Percentiles rank a stretch among this genome's conserved stretches.
Conservation (phyloP, 768 basidiomycete species). For the Hydnum rufescens region DNA sequence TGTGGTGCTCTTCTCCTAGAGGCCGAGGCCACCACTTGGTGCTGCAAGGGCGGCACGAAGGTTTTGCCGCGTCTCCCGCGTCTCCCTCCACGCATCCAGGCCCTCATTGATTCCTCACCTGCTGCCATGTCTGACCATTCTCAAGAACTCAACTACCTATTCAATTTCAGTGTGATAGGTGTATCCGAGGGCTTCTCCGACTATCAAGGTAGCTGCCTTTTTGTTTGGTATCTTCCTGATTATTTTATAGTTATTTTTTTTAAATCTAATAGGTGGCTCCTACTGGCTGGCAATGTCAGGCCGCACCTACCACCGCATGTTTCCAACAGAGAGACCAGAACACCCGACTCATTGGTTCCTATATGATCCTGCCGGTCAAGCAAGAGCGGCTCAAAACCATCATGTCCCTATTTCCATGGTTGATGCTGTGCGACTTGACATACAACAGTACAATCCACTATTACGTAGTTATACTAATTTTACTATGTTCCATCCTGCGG, state of each 20-base stretch:
- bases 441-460: background rate
- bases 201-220: background rate
- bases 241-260: background rate
- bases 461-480: background rate
- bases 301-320: conserved; percentile 3
- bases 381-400: background rate
- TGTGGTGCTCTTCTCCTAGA: background rate
- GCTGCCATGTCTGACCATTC: background rate
- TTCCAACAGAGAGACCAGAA: background rate
- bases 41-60: background rate
- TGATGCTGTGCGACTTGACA: background rate
- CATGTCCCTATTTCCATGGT: background rate
- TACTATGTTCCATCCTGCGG: background rate
- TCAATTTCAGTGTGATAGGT: background rate
- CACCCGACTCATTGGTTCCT: conserved; percentile 6
- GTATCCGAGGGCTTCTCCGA: background rate
- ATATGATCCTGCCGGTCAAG: background rate
- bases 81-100: background rate
- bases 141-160: background rate
- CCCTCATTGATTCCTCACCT: background rate
- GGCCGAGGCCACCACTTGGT: conserved; percentile 1
- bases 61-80: background rate
- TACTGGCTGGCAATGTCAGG: conserved; percentile 1
- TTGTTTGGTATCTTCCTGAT: too few relatives aligned
- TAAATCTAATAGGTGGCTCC: background rate